A percentile compares a stretch with the other conserved stretches of the same genome.
phyloP scores from a whole-genome alignment of 1,139 yeast genomes.

The Zhuliangozyma blackwelliae region DNA sequence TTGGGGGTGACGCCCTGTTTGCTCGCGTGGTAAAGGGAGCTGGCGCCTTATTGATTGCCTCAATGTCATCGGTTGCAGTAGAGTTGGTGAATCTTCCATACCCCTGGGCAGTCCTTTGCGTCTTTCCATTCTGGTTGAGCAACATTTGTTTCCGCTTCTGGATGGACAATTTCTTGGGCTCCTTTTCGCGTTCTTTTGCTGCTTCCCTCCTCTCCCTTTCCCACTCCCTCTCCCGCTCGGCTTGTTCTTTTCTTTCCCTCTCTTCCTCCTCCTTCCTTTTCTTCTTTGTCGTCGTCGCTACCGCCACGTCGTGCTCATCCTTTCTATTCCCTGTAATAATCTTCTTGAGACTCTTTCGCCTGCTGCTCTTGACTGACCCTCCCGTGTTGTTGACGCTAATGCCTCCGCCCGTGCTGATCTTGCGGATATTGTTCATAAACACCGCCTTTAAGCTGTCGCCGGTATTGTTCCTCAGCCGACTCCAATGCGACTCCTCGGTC shows the following conservation, averaged over 20 bases:
- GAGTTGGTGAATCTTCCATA: conserved; percentile 66
- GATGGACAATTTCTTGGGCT: conserved; percentile 40
- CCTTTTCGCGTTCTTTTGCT: conserved; percentile 1
- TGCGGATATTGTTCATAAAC: conserved; percentile 32
- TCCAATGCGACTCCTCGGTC: conserved; percentile 21
- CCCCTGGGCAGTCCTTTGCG: conserved; percentile 65
- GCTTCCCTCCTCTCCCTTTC: conserved; percentile 7
- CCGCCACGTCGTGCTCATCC: too few species aligned
- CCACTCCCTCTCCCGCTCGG: conserved; percentile 7
- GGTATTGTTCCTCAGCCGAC: conserved; percentile 25
- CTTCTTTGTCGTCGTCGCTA: too few species aligned
- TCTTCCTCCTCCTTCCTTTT: conserved; percentile 8
- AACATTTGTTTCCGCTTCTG: conserved; percentile 67
- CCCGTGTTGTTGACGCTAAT: conserved; percentile 18
- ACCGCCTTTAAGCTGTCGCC: conserved; percentile 42
- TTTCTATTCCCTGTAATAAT: conserved; percentile 36
- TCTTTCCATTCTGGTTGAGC: conserved; percentile 43
- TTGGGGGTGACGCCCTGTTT: conserved; percentile 23
- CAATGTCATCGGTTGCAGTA: conserved; percentile 33
- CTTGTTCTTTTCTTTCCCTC: too few species aligned
- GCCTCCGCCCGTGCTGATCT: conserved; percentile 38
- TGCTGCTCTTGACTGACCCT: conserved; percentile 12
- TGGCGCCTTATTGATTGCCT: conserved; percentile 28
- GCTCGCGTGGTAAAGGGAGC: too few species aligned
- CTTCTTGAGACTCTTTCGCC: conserved; percentile 37